Percentiles rank a stretch among this genome's conserved stretches.
These are phyloP conservation scores for Akanthomyces lecanii DNA, from an alignment of 2,329 filamentous ascomycete genomes.

Conservation along the genomic window DNA sequence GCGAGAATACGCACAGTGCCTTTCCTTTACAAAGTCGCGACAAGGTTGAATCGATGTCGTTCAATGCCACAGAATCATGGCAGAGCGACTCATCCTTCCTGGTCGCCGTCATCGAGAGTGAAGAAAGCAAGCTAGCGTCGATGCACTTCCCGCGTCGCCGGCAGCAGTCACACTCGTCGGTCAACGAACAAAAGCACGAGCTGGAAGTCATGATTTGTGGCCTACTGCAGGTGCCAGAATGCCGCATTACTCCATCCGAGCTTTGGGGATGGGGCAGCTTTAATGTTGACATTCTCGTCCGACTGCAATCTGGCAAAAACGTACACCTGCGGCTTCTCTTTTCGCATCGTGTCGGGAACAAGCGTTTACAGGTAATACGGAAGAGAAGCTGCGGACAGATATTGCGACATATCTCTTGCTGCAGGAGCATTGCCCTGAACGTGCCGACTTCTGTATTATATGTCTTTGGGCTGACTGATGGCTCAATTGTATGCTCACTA, in stretches of 20 bases:
- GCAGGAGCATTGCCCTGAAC: slow-evolving; percentile 23
- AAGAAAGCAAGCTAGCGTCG: background rate
- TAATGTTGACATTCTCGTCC: too few relatives aligned
- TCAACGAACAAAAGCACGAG: background rate
- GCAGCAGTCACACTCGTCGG: background rate
- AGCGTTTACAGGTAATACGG: too few relatives aligned
- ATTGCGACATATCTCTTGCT: too few relatives aligned
- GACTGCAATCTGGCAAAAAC: too few relatives aligned
- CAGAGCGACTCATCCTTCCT: background rate
- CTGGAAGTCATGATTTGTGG: background rate
- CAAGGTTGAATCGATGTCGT: too few relatives aligned
- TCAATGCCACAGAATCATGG: background rate
- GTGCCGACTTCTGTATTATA: slow-evolving; percentile 25
- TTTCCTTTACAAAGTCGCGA: too few relatives aligned
- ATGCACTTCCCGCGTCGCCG: background rate
- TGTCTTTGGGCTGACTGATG: slow-evolving; percentile 26
- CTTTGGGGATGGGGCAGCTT: too few relatives aligned
- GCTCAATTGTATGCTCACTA: slow-evolving; percentile 15
- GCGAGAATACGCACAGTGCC: too few relatives aligned
- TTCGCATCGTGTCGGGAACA: too few relatives aligned
- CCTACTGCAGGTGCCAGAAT: slow-evolving; percentile 8
- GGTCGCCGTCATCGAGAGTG: background rate
- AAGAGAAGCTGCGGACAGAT: too few relatives aligned
- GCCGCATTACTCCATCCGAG: too few relatives aligned
- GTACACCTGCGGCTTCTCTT: too few relatives aligned